A percentile compares a stretch with the other conserved stretches of the same genome.
Conservation (phyloP, 2,329 filamentous ascomycete species). For the Blastomyces percursus region DNA sequence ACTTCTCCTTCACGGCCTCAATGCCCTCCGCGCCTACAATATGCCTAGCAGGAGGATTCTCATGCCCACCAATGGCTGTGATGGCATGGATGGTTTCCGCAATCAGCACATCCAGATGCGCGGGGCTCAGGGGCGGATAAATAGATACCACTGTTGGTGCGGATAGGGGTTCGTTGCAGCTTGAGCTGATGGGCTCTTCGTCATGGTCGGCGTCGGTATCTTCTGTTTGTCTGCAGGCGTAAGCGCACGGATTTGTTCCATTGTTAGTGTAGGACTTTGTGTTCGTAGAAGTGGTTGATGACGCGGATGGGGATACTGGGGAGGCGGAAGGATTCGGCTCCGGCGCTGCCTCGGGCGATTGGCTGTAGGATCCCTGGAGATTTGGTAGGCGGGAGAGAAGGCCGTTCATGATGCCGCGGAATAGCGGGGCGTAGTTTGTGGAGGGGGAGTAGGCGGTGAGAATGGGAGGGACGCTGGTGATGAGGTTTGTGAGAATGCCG, state of each 20-base stretch:
- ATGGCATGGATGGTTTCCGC: slow-evolving; percentile 85
- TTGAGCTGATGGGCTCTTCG: neutral
- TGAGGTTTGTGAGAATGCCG: slow-evolving; percentile 71
- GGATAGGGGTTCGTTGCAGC: slow-evolving; percentile 23
- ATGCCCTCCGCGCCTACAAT: slow-evolving; percentile 89
- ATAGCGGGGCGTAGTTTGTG: slow-evolving; percentile 63
- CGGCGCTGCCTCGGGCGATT: slow-evolving; percentile 13
- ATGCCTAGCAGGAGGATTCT: slow-evolving; percentile 87
- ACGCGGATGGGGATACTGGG: slow-evolving; percentile 9
- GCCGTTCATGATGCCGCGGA: slow-evolving; percentile 70
- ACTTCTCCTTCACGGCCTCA: slow-evolving; percentile 80
- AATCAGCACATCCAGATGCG: slow-evolving; percentile 62
- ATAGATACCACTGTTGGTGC: slow-evolving; percentile 47
- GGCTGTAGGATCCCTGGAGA: slow-evolving; percentile 35
- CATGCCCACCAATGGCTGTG: slow-evolving; percentile 84
- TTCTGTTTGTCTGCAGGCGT: neutral
- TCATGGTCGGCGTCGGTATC: neutral
- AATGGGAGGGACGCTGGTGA: slow-evolving; percentile 72
- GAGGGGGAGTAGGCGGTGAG: slow-evolving; percentile 54
- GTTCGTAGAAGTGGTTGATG: neutral
- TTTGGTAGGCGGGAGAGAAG: slow-evolving; percentile 67
- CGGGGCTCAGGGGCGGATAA: slow-evolving; percentile 60
- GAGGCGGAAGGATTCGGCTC: slow-evolving; percentile 9
- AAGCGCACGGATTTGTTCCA: neutral
- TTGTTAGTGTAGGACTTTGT: neutral